Conservation (phyloP, 2,329 filamentous ascomycete genomes). For the Pyrenophora teres region DNA sequence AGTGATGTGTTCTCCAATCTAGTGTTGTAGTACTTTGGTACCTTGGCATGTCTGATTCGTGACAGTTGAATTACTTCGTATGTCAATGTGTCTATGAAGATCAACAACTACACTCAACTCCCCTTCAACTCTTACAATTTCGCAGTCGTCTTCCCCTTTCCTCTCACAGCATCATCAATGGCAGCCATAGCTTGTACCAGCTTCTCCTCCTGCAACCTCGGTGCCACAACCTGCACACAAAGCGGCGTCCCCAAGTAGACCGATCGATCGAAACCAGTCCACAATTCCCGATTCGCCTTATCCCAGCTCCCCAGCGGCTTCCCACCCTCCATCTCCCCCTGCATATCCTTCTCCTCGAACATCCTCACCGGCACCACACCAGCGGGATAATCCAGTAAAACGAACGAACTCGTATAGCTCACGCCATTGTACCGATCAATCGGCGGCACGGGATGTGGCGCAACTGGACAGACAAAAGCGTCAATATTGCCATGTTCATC, state of each 20-base stretch:
- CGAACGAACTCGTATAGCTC: conserved; percentile 65
- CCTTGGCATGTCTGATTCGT: no score
- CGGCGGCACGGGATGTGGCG: conserved; percentile 66
- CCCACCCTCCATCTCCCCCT: conserved; percentile 50
- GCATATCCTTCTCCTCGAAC: conserved; percentile 56
- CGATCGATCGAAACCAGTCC: conserved; percentile 58
- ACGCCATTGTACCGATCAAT: conserved; percentile 67
- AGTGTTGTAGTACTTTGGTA: no score
- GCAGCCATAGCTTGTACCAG: conserved; percentile 59
- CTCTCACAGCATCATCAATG: conserved; percentile 54
- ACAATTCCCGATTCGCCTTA: conserved; percentile 62
- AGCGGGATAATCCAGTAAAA: conserved; percentile 66
- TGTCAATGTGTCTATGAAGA: no score
- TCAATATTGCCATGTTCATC: conserved; percentile 56
- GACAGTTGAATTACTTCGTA: no score
- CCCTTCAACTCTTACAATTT: conserved; percentile 15
- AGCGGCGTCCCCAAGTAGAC: conserved; percentile 61
- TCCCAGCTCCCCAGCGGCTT: conserved; percentile 62
- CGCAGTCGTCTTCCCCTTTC: conserved; percentile 5
- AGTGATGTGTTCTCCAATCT: no score
- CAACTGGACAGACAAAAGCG: conserved; percentile 66
- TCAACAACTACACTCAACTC: no score
- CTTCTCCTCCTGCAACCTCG: conserved; percentile 59
- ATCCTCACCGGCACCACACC: conserved; percentile 61
- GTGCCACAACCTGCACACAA: conserved; percentile 62